Percentiles rank a stretch among this genome's conserved stretches.
phyloP scores from a whole-genome alignment of 176 grass and related monocot genomes.

The Triticum timopheevii region DNA sequence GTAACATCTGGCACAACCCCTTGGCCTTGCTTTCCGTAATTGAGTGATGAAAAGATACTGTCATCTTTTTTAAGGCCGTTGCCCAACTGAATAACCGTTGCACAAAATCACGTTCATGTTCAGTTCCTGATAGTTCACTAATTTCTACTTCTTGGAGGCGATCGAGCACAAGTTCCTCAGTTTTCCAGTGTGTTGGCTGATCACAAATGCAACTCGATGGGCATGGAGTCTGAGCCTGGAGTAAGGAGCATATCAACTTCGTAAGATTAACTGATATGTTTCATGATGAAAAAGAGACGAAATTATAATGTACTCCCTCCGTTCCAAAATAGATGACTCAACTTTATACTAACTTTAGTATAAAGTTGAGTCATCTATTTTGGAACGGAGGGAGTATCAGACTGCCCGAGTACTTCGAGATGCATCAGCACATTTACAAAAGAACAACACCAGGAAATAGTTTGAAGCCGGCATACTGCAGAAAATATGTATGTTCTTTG shows the following conservation, averaged over 20 bases:
- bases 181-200: constrained; percentile 2
- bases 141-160: constrained; percentile 22
- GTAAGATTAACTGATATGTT: not conserved
- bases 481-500: not conserved
- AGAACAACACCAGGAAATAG: not conserved
- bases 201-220: constrained; percentile 10
- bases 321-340: too few species aligned
- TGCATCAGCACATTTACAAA: not conserved
- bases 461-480: not conserved
- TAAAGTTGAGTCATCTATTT: too few species aligned
- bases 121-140: not conserved
- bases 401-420: not conserved
- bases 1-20: not conserved
- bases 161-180: not conserved
- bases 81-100: constrained; percentile 24
- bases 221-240: not conserved
- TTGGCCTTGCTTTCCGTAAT: constrained; percentile 19
- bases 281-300: not conserved
- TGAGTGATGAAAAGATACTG: not conserved
- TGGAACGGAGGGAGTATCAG: too few species aligned
- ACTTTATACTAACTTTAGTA: too few species aligned
- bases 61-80: not conserved
- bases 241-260: not conserved
- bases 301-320: not conserved
- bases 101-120: constrained; percentile 8